Conservation (phyloP, 1,284 basidiomycete genomes). For the Sporisorium graminicola region DNA sequence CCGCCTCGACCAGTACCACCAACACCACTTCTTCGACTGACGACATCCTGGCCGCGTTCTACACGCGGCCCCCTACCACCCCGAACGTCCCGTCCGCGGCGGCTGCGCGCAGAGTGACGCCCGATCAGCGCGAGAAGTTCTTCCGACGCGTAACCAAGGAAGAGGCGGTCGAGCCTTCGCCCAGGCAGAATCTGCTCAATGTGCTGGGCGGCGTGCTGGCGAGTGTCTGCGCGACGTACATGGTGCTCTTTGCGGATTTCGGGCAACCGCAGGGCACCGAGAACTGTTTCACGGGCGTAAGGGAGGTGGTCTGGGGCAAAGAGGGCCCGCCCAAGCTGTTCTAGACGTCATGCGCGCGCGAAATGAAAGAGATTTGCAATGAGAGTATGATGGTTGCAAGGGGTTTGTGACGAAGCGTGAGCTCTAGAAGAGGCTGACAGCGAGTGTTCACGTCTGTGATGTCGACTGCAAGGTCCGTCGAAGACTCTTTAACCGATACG, state of each 20-base stretch:
- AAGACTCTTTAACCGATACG: conserved; percentile 36
- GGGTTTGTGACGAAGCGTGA: not conserved
- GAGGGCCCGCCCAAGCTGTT: conserved; percentile 33
- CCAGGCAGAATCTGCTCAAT: conserved; percentile 29
- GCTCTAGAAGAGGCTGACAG: not conserved
- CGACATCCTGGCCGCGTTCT: conserved; percentile 29
- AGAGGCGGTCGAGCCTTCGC: conserved; percentile 19
- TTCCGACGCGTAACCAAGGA: conserved; percentile 40
- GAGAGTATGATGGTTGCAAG: not conserved
- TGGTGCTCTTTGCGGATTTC: conserved; percentile 49
- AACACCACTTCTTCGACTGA: conserved; percentile 1
- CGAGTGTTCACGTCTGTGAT: not conserved
- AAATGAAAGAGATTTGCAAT: not conserved
- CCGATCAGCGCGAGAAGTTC: conserved; percentile 30
- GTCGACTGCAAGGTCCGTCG: conserved; percentile 1
- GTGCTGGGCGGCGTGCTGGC: conserved; percentile 31
- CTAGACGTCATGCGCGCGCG: not conserved
- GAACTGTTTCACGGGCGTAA: conserved; percentile 34
- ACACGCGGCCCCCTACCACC: conserved; percentile 23
- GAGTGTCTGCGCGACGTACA: conserved; percentile 10
- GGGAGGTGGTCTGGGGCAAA: conserved; percentile 27
- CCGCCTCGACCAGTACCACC: not conserved
- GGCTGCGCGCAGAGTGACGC: not conserved
- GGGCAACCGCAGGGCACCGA: conserved; percentile 5
- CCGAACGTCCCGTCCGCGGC: conserved; percentile 1